Percentiles rank a stretch among this genome's conserved stretches.
phyloP scores from a whole-genome alignment of 306 rosid species.

The Trichosanthes truncata region DNA sequence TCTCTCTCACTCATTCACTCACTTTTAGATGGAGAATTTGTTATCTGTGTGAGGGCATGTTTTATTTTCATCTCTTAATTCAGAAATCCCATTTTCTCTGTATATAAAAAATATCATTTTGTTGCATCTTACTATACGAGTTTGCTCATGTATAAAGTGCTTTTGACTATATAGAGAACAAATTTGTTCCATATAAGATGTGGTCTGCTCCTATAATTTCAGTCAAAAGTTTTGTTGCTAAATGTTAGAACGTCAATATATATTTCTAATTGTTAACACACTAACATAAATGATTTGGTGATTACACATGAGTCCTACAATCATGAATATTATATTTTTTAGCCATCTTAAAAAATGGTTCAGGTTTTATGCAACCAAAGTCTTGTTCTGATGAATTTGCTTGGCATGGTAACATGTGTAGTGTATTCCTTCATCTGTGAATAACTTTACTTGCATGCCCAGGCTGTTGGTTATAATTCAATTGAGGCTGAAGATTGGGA shows the following conservation, averaged over 20 bases:
- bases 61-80: neutral
- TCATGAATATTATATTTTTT: neutral
- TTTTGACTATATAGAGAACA: neutral
- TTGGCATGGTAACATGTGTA: neutral
- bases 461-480: conserved; percentile 97
- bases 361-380: neutral
- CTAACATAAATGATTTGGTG: neutral
- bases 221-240: neutral
- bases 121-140: neutral
- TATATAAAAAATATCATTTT: neutral
- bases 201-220: neutral
- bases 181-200: neutral
- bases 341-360: neutral
- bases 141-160: neutral
- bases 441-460: conserved; percentile 10
- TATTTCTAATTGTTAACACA: neutral
- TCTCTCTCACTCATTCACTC: too few species aligned
- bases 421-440: neutral
- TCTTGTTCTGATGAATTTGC: neutral
- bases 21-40: neutral
- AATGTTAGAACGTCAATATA: neutral
- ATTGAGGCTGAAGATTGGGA: conserved; percentile 99
- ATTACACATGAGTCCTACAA: neutral
- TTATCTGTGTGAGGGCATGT: neutral
- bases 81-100: neutral